Evolutionary conservation across 257 asterid genomes (phyloP).

Genomic region (Solanum dulcamara): DNA sequence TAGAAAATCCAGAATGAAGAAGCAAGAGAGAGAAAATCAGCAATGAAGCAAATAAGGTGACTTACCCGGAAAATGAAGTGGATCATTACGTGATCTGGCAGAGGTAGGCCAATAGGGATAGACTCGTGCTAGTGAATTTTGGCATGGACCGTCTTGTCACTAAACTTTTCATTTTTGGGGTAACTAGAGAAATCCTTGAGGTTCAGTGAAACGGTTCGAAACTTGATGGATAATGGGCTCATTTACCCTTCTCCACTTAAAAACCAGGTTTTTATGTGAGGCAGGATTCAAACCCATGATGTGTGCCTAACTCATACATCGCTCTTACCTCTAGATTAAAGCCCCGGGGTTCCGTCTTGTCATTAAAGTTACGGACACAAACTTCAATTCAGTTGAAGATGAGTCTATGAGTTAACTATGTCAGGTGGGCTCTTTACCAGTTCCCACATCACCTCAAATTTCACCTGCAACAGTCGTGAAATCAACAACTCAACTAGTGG

Average conservation of each 20-base stretch:
- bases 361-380: background rate
- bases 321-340: background rate
- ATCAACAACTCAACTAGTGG: background rate
- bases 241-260: background rate
- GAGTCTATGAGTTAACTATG: background rate
- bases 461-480: background rate
- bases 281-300: background rate
- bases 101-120: background rate
- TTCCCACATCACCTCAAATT: background rate
- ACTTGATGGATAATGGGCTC: background rate
- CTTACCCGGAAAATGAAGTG: background rate
- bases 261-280: background rate
- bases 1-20: background rate
- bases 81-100: background rate
- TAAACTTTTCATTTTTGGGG: background rate
- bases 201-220: too few relatives aligned
- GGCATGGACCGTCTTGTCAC: background rate
- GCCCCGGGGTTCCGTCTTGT: too few relatives aligned
- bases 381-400: background rate
- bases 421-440: background rate
- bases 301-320: background rate
- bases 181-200: background rate
- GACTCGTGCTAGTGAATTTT: background rate
- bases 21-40: background rate
- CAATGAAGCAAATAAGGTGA: background rate